Evolutionary conservation across 2,329 filamentous ascomycete genomes (phyloP), one percentile per base, ranked within the genome.

Genomic region (Diplodia intermedia): DNA sequence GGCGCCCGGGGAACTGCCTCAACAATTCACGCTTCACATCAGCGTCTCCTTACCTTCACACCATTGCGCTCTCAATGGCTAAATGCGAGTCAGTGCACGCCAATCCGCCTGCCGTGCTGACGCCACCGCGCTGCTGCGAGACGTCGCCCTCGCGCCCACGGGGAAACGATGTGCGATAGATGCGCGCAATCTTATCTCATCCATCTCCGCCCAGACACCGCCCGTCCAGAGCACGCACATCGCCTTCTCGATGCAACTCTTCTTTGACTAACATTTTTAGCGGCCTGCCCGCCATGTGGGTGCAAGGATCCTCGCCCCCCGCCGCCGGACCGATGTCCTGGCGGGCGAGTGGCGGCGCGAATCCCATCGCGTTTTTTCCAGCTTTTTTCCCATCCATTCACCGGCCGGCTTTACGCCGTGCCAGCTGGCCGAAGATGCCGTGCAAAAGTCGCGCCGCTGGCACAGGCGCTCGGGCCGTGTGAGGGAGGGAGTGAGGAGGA

Each of bases 41-140:
- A 31, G 15, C 29, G 55, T 62, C 66, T 67, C 66, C 66, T 67
- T 67, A 62, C 66, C 23, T 67, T 67, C 66, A 67, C 55, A n/a
- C 65, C 54, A 67, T 67, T 36, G 52, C 33, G 36, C 49, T 23
- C 23, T 20, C 18, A 26, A 20, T 23, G 38, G 38, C 5, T 47
- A 47, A 47, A 60, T n/a, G 23, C 60, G 60, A 63, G 60, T 63
- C 60, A 63, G 29, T 15, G 38, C 47, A 2, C 47, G 29, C 18
- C 40, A n/a, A 52, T 36, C 56, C 6, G 33, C 33, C 14, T 14
- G 5, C 23, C 40, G 15, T 20, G 5, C n/a, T 56, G 54, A 61
- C 57, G 57, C 57, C 57, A 61, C 57, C 26, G 18, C 38, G 12
- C n/a, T 9, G 54, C 54, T n/a, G 33, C 54, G n/a, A 50, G 7